A percentile compares a stretch with the other conserved stretches of the same genome.
phyloP scores from a whole-genome alignment of 306 rosid species.

The Citrullus amarus region DNA sequence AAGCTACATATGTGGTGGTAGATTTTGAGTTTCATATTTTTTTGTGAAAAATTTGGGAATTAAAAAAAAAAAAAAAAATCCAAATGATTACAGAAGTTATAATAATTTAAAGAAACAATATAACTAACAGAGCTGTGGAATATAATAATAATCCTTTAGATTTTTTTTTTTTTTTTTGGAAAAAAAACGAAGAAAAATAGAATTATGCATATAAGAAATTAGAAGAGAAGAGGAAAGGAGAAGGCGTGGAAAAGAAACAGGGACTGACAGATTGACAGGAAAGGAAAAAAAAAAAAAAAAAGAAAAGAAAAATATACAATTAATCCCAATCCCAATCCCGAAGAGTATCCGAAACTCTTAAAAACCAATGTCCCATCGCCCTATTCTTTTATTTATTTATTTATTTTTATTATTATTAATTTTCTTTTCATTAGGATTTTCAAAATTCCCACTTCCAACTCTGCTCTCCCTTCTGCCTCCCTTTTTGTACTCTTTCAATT shows the following conservation, averaged over 20 bases:
- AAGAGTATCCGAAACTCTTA: slow-evolving; percentile 4
- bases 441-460: background rate
- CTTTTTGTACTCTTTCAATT: background rate
- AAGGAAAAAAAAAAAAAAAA: too few relatives aligned
- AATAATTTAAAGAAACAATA: too few relatives aligned
- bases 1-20: too few relatives aligned
- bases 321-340: background rate
- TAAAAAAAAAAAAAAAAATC: too few relatives aligned
- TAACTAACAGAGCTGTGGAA: too few relatives aligned
- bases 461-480: background rate
- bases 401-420: background rate
- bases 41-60: too few relatives aligned
- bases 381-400: background rate
- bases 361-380: slow-evolving; percentile 1
- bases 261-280: background rate
- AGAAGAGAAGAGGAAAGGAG: background rate
- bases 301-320: background rate
- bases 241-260: background rate
- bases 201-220: background rate
- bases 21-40: too few relatives aligned
- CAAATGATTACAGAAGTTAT: too few relatives aligned
- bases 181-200: too few relatives aligned
- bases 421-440: background rate
- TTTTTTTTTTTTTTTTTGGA: too few relatives aligned
- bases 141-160: too few relatives aligned